Percentiles rank a stretch among this genome's conserved stretches.
phyloP scores from a whole-genome alignment of 1,139 yeast species.

The Yamadazyma friedrichii region DNA sequence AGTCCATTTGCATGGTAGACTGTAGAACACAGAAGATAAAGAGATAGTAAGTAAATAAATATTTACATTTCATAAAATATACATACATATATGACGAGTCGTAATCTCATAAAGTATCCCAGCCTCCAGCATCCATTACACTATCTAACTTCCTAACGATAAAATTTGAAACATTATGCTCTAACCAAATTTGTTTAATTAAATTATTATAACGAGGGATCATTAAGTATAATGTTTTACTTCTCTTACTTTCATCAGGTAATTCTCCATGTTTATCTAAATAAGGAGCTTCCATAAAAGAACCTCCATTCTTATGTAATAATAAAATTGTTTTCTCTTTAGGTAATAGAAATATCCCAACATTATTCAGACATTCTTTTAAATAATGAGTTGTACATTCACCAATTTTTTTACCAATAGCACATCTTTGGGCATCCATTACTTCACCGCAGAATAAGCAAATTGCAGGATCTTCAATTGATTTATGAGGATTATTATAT shows the following conservation, averaged over 20 bases:
- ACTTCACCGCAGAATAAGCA: conserved; percentile 81
- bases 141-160: conserved; percentile 81
- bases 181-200: conserved; percentile 69
- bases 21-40: not conserved
- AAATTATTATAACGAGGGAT: conserved; percentile 65
- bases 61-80: conserved; percentile 2
- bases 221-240: conserved; percentile 70
- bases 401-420: conserved; percentile 54
- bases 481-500: conserved; percentile 36
- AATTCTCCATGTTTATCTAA: conserved; percentile 85
- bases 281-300: conserved; percentile 83
- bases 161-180: conserved; percentile 73
- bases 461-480: conserved; percentile 76
- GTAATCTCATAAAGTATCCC: conserved; percentile 73
- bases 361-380: conserved; percentile 64
- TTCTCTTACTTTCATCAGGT: conserved; percentile 71
- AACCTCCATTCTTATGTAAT: conserved; percentile 70
- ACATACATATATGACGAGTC: not conserved
- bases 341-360: conserved; percentile 80
- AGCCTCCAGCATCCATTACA: conserved; percentile 84
- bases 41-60: not conserved
- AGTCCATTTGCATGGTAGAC: conserved; percentile 12
- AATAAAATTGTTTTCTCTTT: conserved; percentile 70
- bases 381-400: conserved; percentile 66
- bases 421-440: conserved; percentile 61